A percentile compares a stretch with the other conserved stretches of the same genome.
Evolutionary conservation across 345 rosid species (phyloP).

Genomic region (Brassica rapa): DNA sequence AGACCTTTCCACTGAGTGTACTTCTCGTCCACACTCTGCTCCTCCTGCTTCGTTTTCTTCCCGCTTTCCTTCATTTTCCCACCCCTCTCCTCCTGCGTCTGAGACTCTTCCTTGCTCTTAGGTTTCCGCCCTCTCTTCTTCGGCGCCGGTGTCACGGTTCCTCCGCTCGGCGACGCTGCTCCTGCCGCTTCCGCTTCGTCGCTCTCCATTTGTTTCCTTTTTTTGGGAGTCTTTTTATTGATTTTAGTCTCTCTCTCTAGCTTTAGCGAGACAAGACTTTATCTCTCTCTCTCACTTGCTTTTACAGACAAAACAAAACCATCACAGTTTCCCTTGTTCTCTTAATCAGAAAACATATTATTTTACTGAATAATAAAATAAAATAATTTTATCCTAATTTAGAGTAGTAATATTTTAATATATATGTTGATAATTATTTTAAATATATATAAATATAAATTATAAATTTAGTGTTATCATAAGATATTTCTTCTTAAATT

Average conservation of each 20-base stretch:
- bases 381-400: no score
- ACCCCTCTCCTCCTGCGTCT: constrained; percentile 45
- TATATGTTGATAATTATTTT: no score
- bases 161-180: constrained; percentile 41
- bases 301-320: not conserved
- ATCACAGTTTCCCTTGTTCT: not conserved
- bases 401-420: no score
- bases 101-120: constrained; percentile 72
- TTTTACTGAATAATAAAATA: no score
- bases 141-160: constrained; percentile 40
- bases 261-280: not conserved
- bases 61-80: constrained; percentile 39
- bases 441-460: no score
- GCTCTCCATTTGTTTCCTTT: constrained; percentile 33
- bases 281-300: not conserved
- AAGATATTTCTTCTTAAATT: no score
- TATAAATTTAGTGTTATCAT: no score
- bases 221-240: not conserved
- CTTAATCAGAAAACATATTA: no score
- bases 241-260: not conserved
- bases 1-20: constrained; percentile 93
- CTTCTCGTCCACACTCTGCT: constrained; percentile 72
- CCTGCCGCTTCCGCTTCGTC: constrained; percentile 42
- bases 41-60: constrained; percentile 42
- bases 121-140: constrained; percentile 97